Base-by-base conservation (phyloP, 225 moss, liverwort and hornwort species). In the Marchantia paleacea region DNA sequence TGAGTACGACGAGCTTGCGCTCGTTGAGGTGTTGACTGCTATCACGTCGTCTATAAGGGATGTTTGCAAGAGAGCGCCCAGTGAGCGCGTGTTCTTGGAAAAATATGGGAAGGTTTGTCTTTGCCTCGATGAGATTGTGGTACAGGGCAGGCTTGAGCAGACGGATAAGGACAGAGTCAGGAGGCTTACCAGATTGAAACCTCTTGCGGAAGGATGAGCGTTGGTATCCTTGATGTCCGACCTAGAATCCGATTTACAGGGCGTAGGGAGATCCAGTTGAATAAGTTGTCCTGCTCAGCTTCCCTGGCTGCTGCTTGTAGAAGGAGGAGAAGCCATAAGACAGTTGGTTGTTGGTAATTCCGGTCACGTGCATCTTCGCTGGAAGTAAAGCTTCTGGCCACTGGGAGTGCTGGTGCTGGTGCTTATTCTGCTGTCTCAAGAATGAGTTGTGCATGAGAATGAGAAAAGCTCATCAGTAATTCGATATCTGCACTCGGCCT, bases 111-210 rank as follows among this genome's bases (percentile, higher is more conserved):
- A 91, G 87, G 81, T 96, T 24, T 96, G 94, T 18, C 72, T 96
- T 57, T 94, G 92, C 83, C 81, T 96, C 79, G 96, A 96, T 85
- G 94, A 96, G 88, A 92, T 96, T 80, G 92, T 94, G 25, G 90
- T 89, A 55, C 96, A 92, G 83, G 96, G 96, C n/a, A 88, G 92
- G 67, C 85, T 96, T 83, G 96, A 96, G 87, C 96, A 94, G 85
- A 96, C 94, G 2, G 96, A 94, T 73, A 94, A 92, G 86, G 96
- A 96, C 86, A 91, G 96, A 64, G 89, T 96, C 63, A 88, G 94
- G 65, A 88, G 92, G 80, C 86, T 96, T 29, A 88, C 90, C 5
- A 89, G 96, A 81, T 87, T 96, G 84, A 94, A 92, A 78, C 96
- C 96, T 75, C 83, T 96, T 51, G 89, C 93, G 47, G 94, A 96